Evolutionary conservation across 257 asterid genomes (phyloP).

Genomic region (Nicotiana tomentosiformis): DNA sequence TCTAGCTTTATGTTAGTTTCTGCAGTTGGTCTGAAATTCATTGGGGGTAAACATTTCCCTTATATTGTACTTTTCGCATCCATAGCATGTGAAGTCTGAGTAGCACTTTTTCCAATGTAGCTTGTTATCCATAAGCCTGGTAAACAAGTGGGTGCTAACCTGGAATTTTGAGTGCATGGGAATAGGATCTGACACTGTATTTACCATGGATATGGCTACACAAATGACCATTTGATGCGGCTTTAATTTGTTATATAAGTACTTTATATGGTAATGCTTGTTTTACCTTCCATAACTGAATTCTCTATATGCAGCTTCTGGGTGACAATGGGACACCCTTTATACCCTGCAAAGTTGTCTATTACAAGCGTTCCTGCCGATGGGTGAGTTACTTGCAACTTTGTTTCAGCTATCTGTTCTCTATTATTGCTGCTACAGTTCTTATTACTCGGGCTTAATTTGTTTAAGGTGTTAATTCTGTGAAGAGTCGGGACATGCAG

Average conservation of each 20-base stretch:
- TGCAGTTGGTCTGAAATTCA: not conserved
- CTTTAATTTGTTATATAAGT: not conserved
- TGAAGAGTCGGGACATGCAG: not conserved
- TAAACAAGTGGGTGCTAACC: not conserved
- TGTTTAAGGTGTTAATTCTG: not conserved
- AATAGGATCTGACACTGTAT: not conserved
- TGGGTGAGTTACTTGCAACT: constrained; percentile 49
- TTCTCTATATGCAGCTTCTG: constrained; percentile 62
- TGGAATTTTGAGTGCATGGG: not conserved
- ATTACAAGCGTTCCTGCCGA: constrained; percentile 66
- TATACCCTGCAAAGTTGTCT: constrained; percentile 64
- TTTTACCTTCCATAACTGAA: constrained; percentile 2
- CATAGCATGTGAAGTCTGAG: not conserved
- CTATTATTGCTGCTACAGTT: not conserved
- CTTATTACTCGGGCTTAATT: not conserved
- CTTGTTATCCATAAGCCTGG: not conserved
- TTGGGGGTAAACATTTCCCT: not conserved
- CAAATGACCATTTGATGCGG: not conserved
- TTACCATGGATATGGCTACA: not conserved
- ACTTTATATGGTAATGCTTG: not conserved
- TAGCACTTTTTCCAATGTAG: not conserved
- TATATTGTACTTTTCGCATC: not conserved
- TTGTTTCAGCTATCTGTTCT: not conserved
- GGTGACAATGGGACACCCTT: constrained; percentile 64
- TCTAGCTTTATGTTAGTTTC: not conserved